These are phyloP conservation scores for Pulveroboletus sp. DNA, from an alignment of 768 basidiomycete genomes.

Conservation along the genomic window DNA sequence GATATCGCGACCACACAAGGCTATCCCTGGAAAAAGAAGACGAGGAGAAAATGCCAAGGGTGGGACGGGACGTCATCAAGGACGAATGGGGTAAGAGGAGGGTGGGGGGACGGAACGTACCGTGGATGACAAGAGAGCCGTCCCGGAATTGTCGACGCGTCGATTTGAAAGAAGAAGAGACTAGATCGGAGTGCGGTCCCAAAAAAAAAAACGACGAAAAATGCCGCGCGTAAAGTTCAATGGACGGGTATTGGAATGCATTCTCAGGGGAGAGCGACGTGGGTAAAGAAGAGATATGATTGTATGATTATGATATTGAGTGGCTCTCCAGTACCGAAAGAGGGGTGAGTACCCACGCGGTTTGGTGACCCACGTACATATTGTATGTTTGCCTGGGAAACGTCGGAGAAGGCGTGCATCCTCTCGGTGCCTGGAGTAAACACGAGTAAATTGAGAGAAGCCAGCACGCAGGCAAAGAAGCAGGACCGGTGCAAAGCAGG, in stretches of 20 bases:
- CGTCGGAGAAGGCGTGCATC: background rate
- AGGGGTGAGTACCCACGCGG: background rate
- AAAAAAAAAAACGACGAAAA: too few species aligned
- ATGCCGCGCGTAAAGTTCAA: too few species aligned
- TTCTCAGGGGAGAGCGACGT: too few species aligned
- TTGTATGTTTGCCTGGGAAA: background rate
- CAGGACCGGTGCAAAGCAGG: background rate
- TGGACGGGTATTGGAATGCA: too few species aligned
- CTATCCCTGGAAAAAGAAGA: background rate
- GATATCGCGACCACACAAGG: background rate
- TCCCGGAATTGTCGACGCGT: too few species aligned
- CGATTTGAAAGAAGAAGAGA: too few species aligned
- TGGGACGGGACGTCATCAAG: background rate
- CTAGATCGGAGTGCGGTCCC: too few species aligned
- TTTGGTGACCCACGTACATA: background rate
- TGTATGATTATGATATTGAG: too few species aligned
- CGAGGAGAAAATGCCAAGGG: background rate
- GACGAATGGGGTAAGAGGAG: background rate
- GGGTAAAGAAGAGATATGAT: too few species aligned
- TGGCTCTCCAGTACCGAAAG: too few species aligned
- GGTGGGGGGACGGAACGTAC: too few species aligned
- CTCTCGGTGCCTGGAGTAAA: constrained; percentile 2
- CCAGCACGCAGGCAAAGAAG: background rate
- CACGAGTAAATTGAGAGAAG: background rate
- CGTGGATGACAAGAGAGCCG: background rate